Base-by-base conservation (phyloP, 2,329 filamentous ascomycete species). In the Beauveria brongniartii region DNA sequence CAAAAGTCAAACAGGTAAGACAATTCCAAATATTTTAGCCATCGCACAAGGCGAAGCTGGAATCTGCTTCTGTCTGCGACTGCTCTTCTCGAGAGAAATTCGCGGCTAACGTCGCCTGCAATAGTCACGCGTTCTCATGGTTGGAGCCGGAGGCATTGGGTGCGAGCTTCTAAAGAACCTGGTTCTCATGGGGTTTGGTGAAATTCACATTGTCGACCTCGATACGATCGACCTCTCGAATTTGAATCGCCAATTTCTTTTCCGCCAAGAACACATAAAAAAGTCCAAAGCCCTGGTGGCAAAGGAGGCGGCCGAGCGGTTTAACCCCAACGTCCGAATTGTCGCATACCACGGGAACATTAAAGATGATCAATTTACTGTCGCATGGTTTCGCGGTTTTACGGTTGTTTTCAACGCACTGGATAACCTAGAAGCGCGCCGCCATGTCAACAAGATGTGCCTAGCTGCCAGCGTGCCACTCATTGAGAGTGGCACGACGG, bases 221-320 rank as follows among this genome's bases (percentile, higher is more conserved):
- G 94, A 99, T 74, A 99, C 94, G 1, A 97, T 99, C 76, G 94
- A 99, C 72, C 82, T 99, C 24, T 96, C 92, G 77, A 99, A 99
- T 72, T 82, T 99, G 55, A 99, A 99, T 69, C 90, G 94, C 60
- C 94, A 99, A 74, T 99, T 99, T 70, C 86, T 99, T 53, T 99
- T 99, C 74, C 85, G 92, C 63, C 89, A 93, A 69, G 92, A 97
- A 72, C 94, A 99, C 71, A 97, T 99, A 75, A 97, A 97, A 75
- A 96, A 96, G 74, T 86, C 93, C 1, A 99, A 99, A 73, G 92
- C 94, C 56, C 76, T 96, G 76, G 92, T 97, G 65, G 94, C 93
- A 53, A 96, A 93, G 73, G 92, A 97, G 66, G 92, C 90, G 24
- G 94, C 93, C 55, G 84, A 88, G 69, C 88, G 83, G 64, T 99